Evolutionary conservation across 2,329 filamentous ascomycete species (phyloP), one percentile per base, ranked within the genome.

Genomic region (Aspergillus texensis): DNA sequence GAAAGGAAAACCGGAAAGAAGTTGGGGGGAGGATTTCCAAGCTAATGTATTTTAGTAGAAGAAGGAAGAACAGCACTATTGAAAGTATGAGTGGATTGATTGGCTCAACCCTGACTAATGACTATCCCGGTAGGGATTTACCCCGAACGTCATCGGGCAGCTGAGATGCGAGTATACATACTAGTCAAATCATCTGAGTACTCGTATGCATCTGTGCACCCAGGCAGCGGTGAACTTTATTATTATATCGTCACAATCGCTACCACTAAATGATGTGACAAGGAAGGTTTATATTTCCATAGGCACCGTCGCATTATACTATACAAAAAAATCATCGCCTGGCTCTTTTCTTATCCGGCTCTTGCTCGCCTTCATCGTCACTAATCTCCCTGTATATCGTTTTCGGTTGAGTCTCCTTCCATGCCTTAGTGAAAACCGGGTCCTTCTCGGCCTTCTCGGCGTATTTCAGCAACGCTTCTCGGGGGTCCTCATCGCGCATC

Each of bases 401-500:
- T 70, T 94, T 90, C 0, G 95, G 95, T 80, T 98, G 94, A 43
- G 93, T 98, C 70, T 90, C 86, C 74, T 91, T 91, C 91, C 93
- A 99, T 19, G 94, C 95, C 69, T 91, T 92, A 34, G 95, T 99
- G 74, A 98, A 99, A 71, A 97, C 85, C 0, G 94, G 94, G 75
- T 98, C 94, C 75, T 92, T 94, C 79, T 96, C 89, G 14, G 94
- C 93, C 75, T 96, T 90, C 61, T 96, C 92, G 43, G 93, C 94
- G 82, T 98, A 99, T 81, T 96, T 97, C 64, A 99, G 81, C 73
- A 99, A 81, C 53, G 95, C 95, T 79, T 97, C 95, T 67, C 95
- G 85, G 0, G 95, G 95, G 81, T 99, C 95, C 77, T 99, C 95
- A 78, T 99, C 94, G 55, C 96, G 85, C 92, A 99, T 96, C 66